A percentile compares a stretch with the other conserved stretches of the same genome.
phyloP scores from a whole-genome alignment of 1,284 basidiomycete species.

The Coriolopsis trogii region DNA sequence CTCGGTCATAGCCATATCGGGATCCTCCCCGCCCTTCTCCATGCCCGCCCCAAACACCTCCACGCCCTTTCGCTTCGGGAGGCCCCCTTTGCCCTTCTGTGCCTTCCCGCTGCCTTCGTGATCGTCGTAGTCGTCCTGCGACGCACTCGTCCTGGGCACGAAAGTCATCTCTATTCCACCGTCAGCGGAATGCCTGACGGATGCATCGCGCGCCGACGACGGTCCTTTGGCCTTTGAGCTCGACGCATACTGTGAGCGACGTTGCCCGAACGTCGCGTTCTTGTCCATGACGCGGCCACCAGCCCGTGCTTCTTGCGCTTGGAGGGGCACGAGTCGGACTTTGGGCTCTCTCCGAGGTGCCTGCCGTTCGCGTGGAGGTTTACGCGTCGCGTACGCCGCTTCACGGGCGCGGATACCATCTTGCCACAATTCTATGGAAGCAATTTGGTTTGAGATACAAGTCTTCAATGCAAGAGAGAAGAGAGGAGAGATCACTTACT shows the following conservation, averaged over 20 bases:
- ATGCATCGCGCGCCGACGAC: constrained; percentile 7
- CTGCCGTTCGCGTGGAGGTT: constrained; percentile 8
- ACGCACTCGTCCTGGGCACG: constrained; percentile 49
- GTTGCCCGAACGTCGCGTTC: constrained; percentile 71
- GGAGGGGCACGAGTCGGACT: constrained; percentile 65
- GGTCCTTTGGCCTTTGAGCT: constrained; percentile 25
- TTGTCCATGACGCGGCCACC: constrained; percentile 42
- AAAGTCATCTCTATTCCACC: constrained; percentile 70
- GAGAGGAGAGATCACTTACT: constrained; percentile 36
- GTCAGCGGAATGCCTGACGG: constrained; percentile 38
- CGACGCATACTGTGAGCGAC: constrained; percentile 41
- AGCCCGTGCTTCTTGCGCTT: constrained; percentile 44
- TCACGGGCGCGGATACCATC: constrained; percentile 33
- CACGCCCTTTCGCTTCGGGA: constrained; percentile 60
- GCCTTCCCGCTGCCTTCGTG: constrained; percentile 23
- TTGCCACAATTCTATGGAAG: constrained; percentile 28
- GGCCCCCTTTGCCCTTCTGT: constrained; percentile 36
- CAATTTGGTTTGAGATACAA: background rate
- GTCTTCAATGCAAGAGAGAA: background rate
- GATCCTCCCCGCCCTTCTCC: constrained; percentile 73
- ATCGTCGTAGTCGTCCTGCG: constrained; percentile 39
- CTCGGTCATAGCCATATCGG: constrained; percentile 50
- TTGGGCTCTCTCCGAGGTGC: constrained; percentile 42
- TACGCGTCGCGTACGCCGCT: constrained; percentile 24
- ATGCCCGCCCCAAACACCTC: constrained; percentile 85